phyloP scores from a whole-genome alignment of 805 yeast genomes.

The Kodamaea leandrae region DNA sequence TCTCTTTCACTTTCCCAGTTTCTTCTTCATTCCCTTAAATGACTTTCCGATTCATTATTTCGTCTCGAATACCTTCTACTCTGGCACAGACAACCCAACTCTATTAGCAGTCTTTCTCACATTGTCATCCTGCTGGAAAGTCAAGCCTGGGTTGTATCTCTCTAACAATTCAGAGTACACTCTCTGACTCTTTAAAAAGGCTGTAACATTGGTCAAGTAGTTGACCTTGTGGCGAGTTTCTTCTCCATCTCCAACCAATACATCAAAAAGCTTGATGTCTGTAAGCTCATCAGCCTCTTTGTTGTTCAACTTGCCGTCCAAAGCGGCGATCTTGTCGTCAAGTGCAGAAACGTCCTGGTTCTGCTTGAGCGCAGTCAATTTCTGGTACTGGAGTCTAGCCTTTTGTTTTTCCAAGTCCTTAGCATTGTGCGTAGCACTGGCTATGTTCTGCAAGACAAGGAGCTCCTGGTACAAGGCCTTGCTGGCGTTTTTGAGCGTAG shows the following conservation, averaged over 20 bases:
- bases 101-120: conserved; percentile 76
- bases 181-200: conserved; percentile 69
- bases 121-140: conserved; percentile 73
- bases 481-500: conserved; percentile 14
- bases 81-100: conserved; percentile 71
- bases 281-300: conserved; percentile 9
- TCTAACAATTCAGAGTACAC: conserved; percentile 75
- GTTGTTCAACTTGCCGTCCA: conserved; percentile 13
- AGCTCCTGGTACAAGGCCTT: conserved; percentile 41
- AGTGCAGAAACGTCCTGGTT: conserved; percentile 35
- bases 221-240: conserved; percentile 15
- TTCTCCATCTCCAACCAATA: conserved; percentile 17
- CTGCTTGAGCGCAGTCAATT: conserved; percentile 42
- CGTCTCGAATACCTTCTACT: too few relatives aligned
- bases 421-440: conserved; percentile 36
- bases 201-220: conserved; percentile 57
- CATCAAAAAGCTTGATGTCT: conserved; percentile 17
- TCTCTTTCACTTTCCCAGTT: too few relatives aligned
- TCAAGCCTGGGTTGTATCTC: conserved; percentile 82
- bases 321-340: conserved; percentile 24
- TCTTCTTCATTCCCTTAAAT: too few relatives aligned
- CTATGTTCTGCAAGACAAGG: conserved; percentile 31
- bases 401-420: conserved; percentile 43
- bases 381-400: conserved; percentile 48
- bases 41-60: too few relatives aligned